Evolutionary conservation across 2,329 filamentous ascomycete genomes (phyloP), one percentile per base, ranked within the genome.

Genomic region (Xylaria arbuscula): DNA sequence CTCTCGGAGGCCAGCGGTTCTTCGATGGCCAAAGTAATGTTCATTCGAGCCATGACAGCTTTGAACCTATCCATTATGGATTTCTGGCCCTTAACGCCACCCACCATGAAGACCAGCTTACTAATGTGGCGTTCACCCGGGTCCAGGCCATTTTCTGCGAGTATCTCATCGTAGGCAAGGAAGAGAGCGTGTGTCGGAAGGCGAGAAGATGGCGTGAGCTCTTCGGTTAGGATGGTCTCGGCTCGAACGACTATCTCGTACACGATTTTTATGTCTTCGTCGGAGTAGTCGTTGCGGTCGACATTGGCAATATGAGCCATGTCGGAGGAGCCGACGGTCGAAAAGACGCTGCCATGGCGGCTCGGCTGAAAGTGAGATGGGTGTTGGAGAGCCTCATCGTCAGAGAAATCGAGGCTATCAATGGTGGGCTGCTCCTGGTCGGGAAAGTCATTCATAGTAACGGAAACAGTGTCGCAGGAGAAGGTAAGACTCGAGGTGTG

Each of bases 111-210:
- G 64, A 97, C 81, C 74, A 97, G 90, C 70, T 91, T 88, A 72
- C 93, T 89, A 75, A 94, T 90, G 73, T 92, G 88, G 73, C 90
- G 89, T 75, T 94, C 92, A 72, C 92, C 89, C n/a, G 89, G 86
- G 67, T 93, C 86, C 71, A 93, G 83, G 63, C 89, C 91, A 82
- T 92, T 84, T 72, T 89, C 84, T 5, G 87, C 88, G n/a, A 97
- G 86, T 50, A 94, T 85, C 64, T 88, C 85, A 76, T 96, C 91
- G 77, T 97, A 97, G 36, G 93, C 93, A 62, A 87, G 86, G 80
- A 97, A 97, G 19, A 97, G 86, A 10, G 93, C 93, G 76, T 90
- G 89, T 66, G 91, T 93, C 3, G 92, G 90, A 24, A 92, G 84
- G 64, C 87, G 86, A 73, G 91, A 87, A 57, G 86, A 85, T 65